Base-by-base conservation (phyloP, 1,284 basidiomycete genomes). In the Leccinum huronense region DNA sequence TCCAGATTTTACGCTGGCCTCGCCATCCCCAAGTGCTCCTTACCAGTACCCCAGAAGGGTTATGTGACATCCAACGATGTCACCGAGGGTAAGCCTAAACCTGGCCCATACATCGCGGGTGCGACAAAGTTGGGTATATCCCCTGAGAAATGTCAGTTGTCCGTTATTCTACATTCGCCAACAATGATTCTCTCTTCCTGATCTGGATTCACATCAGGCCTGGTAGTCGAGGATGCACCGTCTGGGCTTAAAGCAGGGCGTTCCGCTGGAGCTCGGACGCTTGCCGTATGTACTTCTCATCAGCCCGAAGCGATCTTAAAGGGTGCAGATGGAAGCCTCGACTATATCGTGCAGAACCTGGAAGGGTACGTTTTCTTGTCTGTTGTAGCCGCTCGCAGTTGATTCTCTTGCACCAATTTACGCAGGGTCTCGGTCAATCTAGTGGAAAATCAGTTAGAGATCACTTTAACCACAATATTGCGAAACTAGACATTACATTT, bases 141-240 rank as follows among this genome's bases (percentile, higher is more conserved):
- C 58, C 79, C 85, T 2, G 73, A 73, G 23, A 82, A 81, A 58
- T 90, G 89, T 87, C 53, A 33, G 80, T 70, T 19, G 8, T 51
- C 31, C 33, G n/a, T 10, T 34, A 19, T 40, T 33, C 11, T 45
- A 30, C 27, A 33, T 51, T 31, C 11, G 34, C 48, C 36, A 19
- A 51, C 36, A 19, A 51, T 56, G 14, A 55, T 54, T 58, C n/a
- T 42, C 23, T 51, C 48, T 51, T 34, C 34, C 55, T 63, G 51
- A 51, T 33, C 33, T 45, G 40, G 8, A 59, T 59, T 58, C 58
- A 55, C 16, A 13, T 38, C 66, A 91, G 90, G 88, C 70, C 80
- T 95, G 64, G 93, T 94, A 5, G 80, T 95, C 13, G 93, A 95
- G 72, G 93, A 95, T 73, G 93, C 93, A 1, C 89, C 92, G 3